Conservation (phyloP, 2,329 filamentous ascomycete species). For the Chrysoporthe deuterocubensis region DNA sequence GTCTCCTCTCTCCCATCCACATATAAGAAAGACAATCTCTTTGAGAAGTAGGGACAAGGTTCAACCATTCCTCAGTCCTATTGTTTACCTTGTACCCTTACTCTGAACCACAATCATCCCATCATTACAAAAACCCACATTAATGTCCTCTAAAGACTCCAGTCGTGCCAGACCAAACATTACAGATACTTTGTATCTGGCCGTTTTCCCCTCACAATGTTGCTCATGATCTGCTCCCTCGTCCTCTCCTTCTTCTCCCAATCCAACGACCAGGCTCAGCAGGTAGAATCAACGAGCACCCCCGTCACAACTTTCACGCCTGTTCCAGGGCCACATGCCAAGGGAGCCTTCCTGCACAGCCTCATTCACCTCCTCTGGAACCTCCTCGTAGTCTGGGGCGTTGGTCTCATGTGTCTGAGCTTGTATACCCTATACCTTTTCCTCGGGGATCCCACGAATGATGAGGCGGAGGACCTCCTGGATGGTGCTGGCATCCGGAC, state of each 20-base stretch:
- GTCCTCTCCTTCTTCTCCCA: background rate
- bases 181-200: background rate
- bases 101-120: too few relatives aligned
- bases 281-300: background rate
- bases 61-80: too few relatives aligned
- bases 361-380: background rate
- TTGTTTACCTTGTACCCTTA: too few relatives aligned
- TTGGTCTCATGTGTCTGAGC: background rate
- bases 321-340: background rate
- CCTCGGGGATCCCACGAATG: background rate
- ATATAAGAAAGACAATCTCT: too few relatives aligned
- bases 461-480: background rate
- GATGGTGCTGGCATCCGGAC: background rate
- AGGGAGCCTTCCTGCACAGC: background rate
- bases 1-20: too few relatives aligned
- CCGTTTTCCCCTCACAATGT: background rate
- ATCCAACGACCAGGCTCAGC: background rate
- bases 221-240: background rate
- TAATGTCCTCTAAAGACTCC: background rate
- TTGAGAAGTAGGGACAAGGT: too few relatives aligned
- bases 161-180: too few relatives aligned
- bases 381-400: background rate
- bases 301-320: background rate
- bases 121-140: too few relatives aligned
- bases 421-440: background rate